These are phyloP conservation scores for Dendryphion nanum DNA, from an alignment of 2,329 filamentous ascomycete species.

Conservation along the genomic window DNA sequence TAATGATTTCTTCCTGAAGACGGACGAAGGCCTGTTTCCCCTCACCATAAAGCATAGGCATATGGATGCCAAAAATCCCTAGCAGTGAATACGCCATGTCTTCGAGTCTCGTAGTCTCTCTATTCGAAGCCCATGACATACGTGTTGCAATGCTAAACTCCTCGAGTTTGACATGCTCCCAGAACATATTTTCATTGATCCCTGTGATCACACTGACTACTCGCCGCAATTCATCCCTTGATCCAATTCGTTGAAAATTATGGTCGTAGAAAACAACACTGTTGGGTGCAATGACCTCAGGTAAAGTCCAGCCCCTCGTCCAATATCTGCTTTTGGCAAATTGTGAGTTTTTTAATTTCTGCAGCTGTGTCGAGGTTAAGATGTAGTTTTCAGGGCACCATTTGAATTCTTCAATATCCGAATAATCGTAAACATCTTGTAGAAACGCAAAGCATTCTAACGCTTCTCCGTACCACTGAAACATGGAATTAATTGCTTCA, in stretches of 20 bases:
- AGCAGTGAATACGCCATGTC: no score
- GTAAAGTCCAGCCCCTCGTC: no score
- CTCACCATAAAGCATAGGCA: background rate
- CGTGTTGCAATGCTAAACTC: background rate
- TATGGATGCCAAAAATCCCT: background rate
- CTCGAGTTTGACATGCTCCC: background rate
- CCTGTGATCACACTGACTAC: background rate
- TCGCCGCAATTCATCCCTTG: background rate
- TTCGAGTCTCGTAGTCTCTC: background rate
- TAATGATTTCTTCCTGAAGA: constrained; percentile 1
- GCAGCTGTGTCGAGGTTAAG: background rate
- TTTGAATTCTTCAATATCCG: background rate
- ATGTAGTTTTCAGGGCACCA: background rate
- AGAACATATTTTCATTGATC: background rate
- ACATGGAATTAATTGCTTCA: no score
- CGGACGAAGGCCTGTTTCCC: background rate
- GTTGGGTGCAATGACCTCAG: background rate
- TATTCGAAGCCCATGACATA: background rate
- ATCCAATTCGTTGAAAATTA: background rate
- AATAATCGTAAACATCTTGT: background rate
- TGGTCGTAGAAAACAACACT: background rate
- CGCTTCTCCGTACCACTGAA: constrained; percentile 9
- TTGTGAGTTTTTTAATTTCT: background rate
- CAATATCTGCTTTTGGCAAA: background rate
- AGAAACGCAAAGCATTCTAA: constrained; percentile 9